phyloP scores from a whole-genome alignment of 2,329 filamentous ascomycete species.

The Canariomyces notabilis region DNA sequence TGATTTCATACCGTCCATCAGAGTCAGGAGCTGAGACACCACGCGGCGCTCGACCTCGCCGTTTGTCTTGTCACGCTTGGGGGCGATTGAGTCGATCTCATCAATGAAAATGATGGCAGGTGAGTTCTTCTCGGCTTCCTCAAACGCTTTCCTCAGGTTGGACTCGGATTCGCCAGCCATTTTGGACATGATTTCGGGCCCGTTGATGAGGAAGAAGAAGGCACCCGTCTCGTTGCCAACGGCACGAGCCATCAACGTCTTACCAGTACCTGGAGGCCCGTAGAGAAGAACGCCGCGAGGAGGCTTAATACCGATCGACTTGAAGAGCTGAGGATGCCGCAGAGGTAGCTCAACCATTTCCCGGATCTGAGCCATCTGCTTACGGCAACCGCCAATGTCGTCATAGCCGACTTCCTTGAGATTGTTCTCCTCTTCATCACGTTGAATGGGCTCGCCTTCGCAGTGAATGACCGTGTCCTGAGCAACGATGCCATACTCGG shows the following conservation, averaged over 20 bases:
- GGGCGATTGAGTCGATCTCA: slow-evolving; percentile 97
- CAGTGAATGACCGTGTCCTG: slow-evolving; percentile 99
- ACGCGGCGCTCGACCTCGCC: slow-evolving; percentile 98
- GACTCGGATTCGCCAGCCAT: slow-evolving; percentile 99
- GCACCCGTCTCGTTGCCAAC: slow-evolving; percentile 98
- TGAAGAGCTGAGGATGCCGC: slow-evolving; percentile 97
- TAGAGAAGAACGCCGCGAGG: slow-evolving; percentile 95
- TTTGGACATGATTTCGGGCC: slow-evolving; percentile 99
- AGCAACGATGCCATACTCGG: slow-evolving; percentile 97
- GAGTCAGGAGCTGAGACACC: slow-evolving; percentile 87
- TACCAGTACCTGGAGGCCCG: slow-evolving; percentile 97
- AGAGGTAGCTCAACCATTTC: slow-evolving; percentile 97
- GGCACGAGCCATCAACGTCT: slow-evolving; percentile 97
- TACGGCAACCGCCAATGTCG: slow-evolving; percentile 97
- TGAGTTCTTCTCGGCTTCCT: slow-evolving; percentile 99
- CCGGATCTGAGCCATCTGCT: slow-evolving; percentile 99
- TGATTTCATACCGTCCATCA: slow-evolving; percentile 99
- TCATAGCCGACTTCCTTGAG: slow-evolving; percentile 98
- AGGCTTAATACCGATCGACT: slow-evolving; percentile 99
- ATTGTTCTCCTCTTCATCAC: slow-evolving; percentile 98
- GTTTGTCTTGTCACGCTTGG: slow-evolving; percentile 99
- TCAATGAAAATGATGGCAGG: slow-evolving; percentile 99
- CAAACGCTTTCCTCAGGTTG: slow-evolving; percentile 97
- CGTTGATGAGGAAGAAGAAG: slow-evolving; percentile 99
- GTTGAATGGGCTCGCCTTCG: slow-evolving; percentile 92